Evolutionary conservation across 768 basidiomycete genomes (phyloP).

Genomic region (Fistulinella prunicolor): DNA sequence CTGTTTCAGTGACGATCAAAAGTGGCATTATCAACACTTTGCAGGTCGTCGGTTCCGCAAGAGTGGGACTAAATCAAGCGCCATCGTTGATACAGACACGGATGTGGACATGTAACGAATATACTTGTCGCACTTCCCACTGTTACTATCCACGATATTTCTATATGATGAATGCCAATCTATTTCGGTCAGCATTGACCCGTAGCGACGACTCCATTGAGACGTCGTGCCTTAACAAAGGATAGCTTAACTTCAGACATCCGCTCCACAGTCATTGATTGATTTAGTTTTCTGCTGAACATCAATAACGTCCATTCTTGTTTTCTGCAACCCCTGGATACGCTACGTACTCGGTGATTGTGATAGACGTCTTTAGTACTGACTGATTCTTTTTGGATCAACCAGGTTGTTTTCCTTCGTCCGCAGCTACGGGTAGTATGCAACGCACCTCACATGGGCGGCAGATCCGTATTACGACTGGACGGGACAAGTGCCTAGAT

Average conservation of each 20-base stretch:
- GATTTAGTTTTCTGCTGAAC: neutral
- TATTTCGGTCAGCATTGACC: neutral
- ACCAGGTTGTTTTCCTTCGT: neutral
- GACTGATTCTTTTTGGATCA: neutral
- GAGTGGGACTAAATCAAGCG: neutral
- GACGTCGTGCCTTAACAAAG: neutral
- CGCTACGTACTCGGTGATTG: neutral
- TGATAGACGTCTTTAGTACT: neutral
- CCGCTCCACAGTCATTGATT: neutral
- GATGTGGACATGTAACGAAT: conserved; percentile 1
- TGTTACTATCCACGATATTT: neutral
- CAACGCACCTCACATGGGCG: neutral
- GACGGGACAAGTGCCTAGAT: neutral
- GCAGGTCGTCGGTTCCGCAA: neutral
- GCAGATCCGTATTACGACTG: too few relatives aligned
- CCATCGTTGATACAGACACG: conserved; percentile 9
- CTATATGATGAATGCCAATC: neutral
- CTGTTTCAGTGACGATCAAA: conserved; percentile 3
- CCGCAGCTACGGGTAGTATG: neutral
- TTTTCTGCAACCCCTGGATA: neutral
- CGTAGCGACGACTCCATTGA: neutral
- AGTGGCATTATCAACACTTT: too few relatives aligned
- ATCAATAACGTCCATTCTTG: neutral
- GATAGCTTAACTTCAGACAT: neutral
- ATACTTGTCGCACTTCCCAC: conserved; percentile 8